Percentiles rank a stretch among this genome's conserved stretches.
Conservation (phyloP, 208 protist genomes). For the Phytomonas sp. region DNA sequence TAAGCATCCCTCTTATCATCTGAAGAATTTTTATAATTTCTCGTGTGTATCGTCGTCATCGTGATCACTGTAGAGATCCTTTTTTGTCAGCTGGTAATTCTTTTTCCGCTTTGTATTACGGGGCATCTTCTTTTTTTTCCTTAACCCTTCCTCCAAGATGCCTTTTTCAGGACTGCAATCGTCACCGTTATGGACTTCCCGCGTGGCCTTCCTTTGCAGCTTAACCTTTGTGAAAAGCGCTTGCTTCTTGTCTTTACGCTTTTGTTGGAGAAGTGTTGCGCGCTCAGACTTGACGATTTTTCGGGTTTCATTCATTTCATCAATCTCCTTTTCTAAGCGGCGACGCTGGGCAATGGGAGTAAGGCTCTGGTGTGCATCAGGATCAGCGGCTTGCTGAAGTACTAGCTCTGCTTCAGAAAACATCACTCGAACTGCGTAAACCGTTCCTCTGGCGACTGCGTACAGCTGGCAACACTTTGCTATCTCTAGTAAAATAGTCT, state of each 20-base stretch:
- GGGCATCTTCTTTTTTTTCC: constrained; percentile 28
- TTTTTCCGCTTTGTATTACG: constrained; percentile 82
- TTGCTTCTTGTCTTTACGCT: constrained; percentile 24
- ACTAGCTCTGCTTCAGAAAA: constrained; percentile 76
- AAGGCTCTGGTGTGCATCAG: constrained; percentile 32
- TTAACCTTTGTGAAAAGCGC: constrained; percentile 13
- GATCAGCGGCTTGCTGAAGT: constrained; percentile 53
- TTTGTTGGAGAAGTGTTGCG: constrained; percentile 28
- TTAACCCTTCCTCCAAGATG: constrained; percentile 7
- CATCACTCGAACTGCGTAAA: constrained; percentile 62
- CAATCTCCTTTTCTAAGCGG: constrained; percentile 66
- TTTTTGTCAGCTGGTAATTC: constrained; percentile 67
- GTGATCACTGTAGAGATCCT: constrained; percentile 58
- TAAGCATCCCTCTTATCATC: background rate
- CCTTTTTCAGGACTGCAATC: background rate
- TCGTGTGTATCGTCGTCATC: constrained; percentile 14
- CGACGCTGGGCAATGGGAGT: constrained; percentile 40
- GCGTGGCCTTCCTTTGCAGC: constrained; percentile 26
- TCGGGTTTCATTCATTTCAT: constrained; percentile 62
- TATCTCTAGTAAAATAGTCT: constrained; percentile 32
- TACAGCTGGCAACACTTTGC: constrained; percentile 54
- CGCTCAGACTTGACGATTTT: constrained; percentile 47
- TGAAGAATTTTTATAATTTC: constrained; percentile 1
- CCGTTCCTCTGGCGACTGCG: constrained; percentile 44
- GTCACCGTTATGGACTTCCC: constrained; percentile 4